Conservation (phyloP, 352 stramenopile genomes). For the Globisporangium radiosum region DNA sequence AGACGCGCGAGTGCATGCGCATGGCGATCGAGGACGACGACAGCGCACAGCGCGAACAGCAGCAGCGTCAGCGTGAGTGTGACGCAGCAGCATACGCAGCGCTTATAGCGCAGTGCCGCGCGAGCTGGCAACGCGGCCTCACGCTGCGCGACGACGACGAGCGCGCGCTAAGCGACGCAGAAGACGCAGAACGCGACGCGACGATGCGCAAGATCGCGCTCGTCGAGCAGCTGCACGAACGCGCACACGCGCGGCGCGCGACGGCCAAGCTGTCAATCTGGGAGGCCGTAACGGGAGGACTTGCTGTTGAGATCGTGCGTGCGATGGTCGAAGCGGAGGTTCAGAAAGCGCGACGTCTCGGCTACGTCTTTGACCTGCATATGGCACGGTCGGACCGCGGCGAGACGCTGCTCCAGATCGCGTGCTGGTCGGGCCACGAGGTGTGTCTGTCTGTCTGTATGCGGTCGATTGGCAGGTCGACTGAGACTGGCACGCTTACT, state of each 20-base stretch:
- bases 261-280: slow-evolving; percentile 55
- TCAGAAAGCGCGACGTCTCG: slow-evolving; percentile 52
- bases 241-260: slow-evolving; percentile 18
- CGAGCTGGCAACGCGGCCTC: slow-evolving; percentile 38
- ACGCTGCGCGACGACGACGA: slow-evolving; percentile 25
- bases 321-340: slow-evolving; percentile 51
- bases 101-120: slow-evolving; percentile 27
- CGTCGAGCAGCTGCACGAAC: slow-evolving; percentile 14
- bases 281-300: slow-evolving; percentile 54
- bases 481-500: too few species aligned
- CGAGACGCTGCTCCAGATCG: slow-evolving; percentile 59
- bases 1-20: slow-evolving; percentile 22
- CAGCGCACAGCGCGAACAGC: slow-evolving; percentile 15
- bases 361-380: slow-evolving; percentile 48
- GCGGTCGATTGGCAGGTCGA: too few species aligned
- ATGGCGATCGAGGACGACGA: slow-evolving; percentile 38
- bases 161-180: slow-evolving; percentile 2
- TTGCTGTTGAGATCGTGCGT: slow-evolving; percentile 37
- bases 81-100: slow-evolving; percentile 19
- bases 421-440: slow-evolving; percentile 62
- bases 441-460: slow-evolving; percentile 14
- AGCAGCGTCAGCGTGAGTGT: slow-evolving; percentile 8
- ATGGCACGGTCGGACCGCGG: slow-evolving; percentile 40
- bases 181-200: slow-evolving; percentile 8
- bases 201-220: slow-evolving; percentile 9